Base-by-base conservation (phyloP, 1,284 basidiomycete genomes). In the Rhodotorula sp. region DNA sequence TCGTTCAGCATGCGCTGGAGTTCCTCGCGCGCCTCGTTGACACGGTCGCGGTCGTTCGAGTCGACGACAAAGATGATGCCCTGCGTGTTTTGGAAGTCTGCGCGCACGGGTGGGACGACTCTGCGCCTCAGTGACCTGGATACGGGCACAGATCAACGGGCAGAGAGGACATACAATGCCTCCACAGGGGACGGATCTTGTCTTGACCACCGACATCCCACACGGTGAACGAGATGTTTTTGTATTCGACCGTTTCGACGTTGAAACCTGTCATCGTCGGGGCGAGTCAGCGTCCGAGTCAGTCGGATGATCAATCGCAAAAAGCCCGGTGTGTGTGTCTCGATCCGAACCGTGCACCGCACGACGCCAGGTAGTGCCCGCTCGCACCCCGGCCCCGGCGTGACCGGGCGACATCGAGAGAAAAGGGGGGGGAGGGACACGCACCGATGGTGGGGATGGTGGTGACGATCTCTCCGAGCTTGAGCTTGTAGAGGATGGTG, bases 81-180 rank as follows among this genome's bases (percentile, higher is more conserved):
- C 85, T 99, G 96, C 60, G 96, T 99, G 86, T 99, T 99, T 85
- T 99, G 96, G 93, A 97, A 99, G 86, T 99, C 95, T 96, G 77
- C 30, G 17, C 17, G n/a, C 20, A 14, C 17, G 24, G 22, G 24
- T 17, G 6, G 48, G 30, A 29, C 10, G 33, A 18, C 33, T 29
- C 54, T 29, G 45, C 54, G 42, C 42, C 22, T 7, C 26, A 37
- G 22, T 24, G 8, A 7, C 37, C 37, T 42, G 37, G 10, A 14
- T 3, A 12, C 37, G 12, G n/a, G 33, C 26, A 26, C 51, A 57
- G 20, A 45, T 57, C 29, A 33, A 37, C 60, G 49, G 26, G n/a
- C n/a, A n/a, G n/a, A n/a, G n/a, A n/a, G 26, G 14, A 82, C 82
- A 89, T 87, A 95, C 95, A 99, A 86, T 99, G 95, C 87, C 95